Percentiles rank a stretch among this genome's conserved stretches.
Evolutionary conservation across 805 yeast genomes (phyloP).

Genomic region (Yarrowia bubula): DNA sequence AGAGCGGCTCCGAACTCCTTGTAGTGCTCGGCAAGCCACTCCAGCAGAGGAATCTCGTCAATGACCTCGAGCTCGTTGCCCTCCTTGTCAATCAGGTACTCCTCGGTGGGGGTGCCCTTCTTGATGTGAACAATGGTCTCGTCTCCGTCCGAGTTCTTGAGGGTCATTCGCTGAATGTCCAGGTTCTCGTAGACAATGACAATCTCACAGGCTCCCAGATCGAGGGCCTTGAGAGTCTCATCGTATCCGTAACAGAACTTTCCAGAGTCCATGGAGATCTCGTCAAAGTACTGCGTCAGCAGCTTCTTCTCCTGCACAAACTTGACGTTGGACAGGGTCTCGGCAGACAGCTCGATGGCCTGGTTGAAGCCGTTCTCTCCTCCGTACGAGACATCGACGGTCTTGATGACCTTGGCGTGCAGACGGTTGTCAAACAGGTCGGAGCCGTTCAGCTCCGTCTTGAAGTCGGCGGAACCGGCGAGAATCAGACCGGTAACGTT

Average conservation of each 20-base stretch:
- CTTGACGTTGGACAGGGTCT: slow-evolving; percentile 93
- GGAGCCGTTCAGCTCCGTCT: slow-evolving; percentile 86
- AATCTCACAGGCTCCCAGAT: slow-evolving; percentile 92
- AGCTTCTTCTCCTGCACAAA: slow-evolving; percentile 98
- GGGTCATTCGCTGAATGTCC: slow-evolving; percentile 76
- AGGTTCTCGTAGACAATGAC: slow-evolving; percentile 91
- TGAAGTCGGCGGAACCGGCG: slow-evolving; percentile 99
- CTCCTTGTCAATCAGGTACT: slow-evolving; percentile 72
- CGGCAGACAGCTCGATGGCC: slow-evolving; percentile 97
- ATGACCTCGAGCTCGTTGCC: slow-evolving; percentile 91
- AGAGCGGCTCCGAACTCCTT: slow-evolving; percentile 90
- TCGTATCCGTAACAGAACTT: slow-evolving; percentile 97
- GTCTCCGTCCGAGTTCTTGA: slow-evolving; percentile 78
- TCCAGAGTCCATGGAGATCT: slow-evolving; percentile 96
- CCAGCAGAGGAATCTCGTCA: slow-evolving; percentile 80
- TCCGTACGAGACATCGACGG: slow-evolving; percentile 97
- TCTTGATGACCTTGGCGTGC: slow-evolving; percentile 78
- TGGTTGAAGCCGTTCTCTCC: slow-evolving; percentile 99
- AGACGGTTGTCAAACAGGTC: slow-evolving; percentile 92
- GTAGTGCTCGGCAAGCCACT: slow-evolving; percentile 98
- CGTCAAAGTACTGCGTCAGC: slow-evolving; percentile 88
- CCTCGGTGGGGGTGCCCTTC: slow-evolving; percentile 72
- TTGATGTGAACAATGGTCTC: slow-evolving; percentile 69
- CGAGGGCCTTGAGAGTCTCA: slow-evolving; percentile 94
- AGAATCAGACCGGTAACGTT: slow-evolving; percentile 90